Evolutionary conservation across 75 land plant genomes (phyloP).

Genomic region (Pinus taeda): DNA sequence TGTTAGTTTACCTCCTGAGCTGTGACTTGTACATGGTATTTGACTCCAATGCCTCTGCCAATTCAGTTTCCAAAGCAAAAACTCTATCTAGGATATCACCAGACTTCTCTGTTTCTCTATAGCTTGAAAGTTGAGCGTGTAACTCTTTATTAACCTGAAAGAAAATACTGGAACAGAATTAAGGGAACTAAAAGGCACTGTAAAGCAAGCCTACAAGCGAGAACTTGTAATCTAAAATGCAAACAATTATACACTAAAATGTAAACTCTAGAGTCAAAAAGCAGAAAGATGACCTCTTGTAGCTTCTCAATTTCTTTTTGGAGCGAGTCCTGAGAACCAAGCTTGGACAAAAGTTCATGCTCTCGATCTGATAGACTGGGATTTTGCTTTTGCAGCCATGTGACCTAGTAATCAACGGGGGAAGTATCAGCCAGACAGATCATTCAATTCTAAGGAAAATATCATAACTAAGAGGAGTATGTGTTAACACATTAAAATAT

Average conservation of each 20-base stretch:
- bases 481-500: not conserved
- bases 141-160: conserved; percentile 8
- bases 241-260: not conserved
- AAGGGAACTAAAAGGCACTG: not conserved
- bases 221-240: not conserved
- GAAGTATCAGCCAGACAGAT: not conserved
- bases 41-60: conserved; percentile 68
- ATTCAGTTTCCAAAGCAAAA: conserved; percentile 53
- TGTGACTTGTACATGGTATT: conserved; percentile 53
- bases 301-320: conserved; percentile 35
- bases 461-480: not conserved
- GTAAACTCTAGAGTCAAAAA: not conserved
- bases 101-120: conserved; percentile 1
- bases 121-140: conserved; percentile 4
- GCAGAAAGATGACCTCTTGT: conserved; percentile 26
- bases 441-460: not conserved
- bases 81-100: conserved; percentile 8
- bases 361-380: conserved; percentile 21
- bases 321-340: conserved; percentile 28
- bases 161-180: not conserved
- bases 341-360: conserved; percentile 28
- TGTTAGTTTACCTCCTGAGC: conserved; percentile 44
- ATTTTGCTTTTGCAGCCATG: conserved; percentile 34
- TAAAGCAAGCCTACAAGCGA: not conserved
- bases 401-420: conserved; percentile 17